Evolutionary conservation across 176 grass and related monocot genomes (phyloP).

Genomic region (Aegilops umbellulata): DNA sequence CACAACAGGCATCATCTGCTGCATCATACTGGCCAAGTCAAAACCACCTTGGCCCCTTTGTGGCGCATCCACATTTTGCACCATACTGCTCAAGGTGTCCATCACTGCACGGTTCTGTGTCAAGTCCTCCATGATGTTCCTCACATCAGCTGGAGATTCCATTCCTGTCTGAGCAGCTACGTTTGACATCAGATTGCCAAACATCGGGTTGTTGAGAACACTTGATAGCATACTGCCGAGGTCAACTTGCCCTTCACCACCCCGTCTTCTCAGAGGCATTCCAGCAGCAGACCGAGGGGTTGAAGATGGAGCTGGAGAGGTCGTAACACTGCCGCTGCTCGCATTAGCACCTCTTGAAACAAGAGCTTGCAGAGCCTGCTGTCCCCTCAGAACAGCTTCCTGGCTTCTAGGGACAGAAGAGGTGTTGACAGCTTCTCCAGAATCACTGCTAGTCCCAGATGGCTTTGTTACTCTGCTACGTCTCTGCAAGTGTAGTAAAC

Average conservation of each 20-base stretch:
- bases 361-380: slow-evolving; percentile 55
- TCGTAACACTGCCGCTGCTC: slow-evolving; percentile 1
- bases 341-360: slow-evolving; percentile 39
- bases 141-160: slow-evolving; percentile 54
- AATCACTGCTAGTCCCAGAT: slow-evolving; percentile 14
- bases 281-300: slow-evolving; percentile 15
- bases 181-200: slow-evolving; percentile 60
- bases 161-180: slow-evolving; percentile 64
- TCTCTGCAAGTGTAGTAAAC: slow-evolving; percentile 42
- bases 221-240: slow-evolving; percentile 68
- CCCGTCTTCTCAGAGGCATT: slow-evolving; percentile 31
- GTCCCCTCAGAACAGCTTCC: slow-evolving; percentile 52
- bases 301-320: slow-evolving; percentile 26
- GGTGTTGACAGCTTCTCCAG: slow-evolving; percentile 30
- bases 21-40: slow-evolving; percentile 86
- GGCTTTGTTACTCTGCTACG: slow-evolving; percentile 34
- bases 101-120: slow-evolving; percentile 60
- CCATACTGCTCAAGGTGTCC: slow-evolving; percentile 61
- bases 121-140: slow-evolving; percentile 72
- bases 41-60: slow-evolving; percentile 56
- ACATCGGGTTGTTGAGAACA: slow-evolving; percentile 60
- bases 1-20: slow-evolving; percentile 92
- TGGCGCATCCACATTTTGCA: slow-evolving; percentile 65
- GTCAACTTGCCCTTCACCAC: slow-evolving; percentile 49
- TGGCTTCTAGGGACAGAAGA: slow-evolving; percentile 33